These are phyloP conservation scores for Magnaporthiopsis incrustans DNA, from an alignment of 2,329 filamentous ascomycete species.

Conservation along the genomic window DNA sequence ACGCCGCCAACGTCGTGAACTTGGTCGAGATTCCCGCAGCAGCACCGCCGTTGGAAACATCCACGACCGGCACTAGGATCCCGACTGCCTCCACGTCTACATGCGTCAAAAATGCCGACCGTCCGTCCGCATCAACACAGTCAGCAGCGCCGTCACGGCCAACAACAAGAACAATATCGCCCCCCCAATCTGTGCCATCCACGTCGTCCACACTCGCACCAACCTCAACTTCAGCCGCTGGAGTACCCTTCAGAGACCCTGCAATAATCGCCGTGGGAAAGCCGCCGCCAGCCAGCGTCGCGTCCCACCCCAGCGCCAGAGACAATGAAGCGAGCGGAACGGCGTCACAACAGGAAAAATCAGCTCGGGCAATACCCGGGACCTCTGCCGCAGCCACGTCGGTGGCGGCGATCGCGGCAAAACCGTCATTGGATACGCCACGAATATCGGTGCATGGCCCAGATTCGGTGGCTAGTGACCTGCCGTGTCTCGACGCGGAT, in stretches of 20 bases:
- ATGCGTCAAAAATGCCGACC: background rate
- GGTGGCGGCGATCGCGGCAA: background rate
- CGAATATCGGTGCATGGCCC: constrained; percentile 7
- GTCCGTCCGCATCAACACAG: background rate
- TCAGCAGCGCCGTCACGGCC: no score
- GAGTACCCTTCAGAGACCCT: constrained; percentile 55
- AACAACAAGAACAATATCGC: background rate
- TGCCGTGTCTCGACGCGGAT: background rate
- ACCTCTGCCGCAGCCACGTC: background rate
- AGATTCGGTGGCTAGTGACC: constrained; percentile 7
- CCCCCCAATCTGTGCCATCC: background rate
- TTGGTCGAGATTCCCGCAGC: constrained; percentile 29
- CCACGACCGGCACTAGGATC: background rate
- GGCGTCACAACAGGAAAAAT: constrained; percentile 6
- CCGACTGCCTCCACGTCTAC: background rate
- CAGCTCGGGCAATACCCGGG: background rate
- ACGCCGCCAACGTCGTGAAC: constrained; percentile 36
- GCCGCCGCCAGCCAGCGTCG: constrained; percentile 23
- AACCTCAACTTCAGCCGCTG: background rate
- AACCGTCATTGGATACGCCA: background rate
- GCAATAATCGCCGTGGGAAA: constrained; percentile 67
- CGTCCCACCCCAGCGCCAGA: constrained; percentile 20
- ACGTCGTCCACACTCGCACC: no score
- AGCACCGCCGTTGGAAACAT: background rate
- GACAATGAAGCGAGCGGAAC: constrained; percentile 22